Evolutionary conservation across 768 basidiomycete genomes (phyloP).

Genomic region (Agaricus sinodeliciosus): DNA sequence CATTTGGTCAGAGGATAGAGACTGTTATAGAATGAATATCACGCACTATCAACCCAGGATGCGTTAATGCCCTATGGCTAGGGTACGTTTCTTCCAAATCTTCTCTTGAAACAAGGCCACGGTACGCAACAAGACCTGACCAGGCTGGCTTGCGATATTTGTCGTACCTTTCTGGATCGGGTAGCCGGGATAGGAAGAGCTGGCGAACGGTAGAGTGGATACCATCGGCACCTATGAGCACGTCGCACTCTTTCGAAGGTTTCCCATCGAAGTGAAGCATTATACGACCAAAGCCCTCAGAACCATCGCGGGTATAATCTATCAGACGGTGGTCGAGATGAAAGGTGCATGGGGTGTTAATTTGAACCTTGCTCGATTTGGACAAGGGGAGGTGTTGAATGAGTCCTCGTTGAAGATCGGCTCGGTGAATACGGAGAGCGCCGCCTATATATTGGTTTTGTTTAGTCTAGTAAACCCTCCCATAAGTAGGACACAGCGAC

Average conservation of each 20-base stretch:
- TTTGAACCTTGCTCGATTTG: not conserved
- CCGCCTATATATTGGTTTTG: conserved; percentile 15
- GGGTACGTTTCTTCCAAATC: conserved; percentile 17
- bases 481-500: conserved; percentile 8
- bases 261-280: conserved; percentile 31
- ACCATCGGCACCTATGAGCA: conserved; percentile 39
- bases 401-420: conserved; percentile 36
- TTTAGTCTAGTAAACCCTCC: not conserved
- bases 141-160: conserved; percentile 24
- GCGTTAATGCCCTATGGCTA: conserved; percentile 15
- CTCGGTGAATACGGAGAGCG: conserved; percentile 27
- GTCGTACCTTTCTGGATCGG: not conserved
- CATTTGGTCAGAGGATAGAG: not conserved
- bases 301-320: conserved; percentile 20
- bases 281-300: conserved; percentile 18
- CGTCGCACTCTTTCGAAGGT: conserved; percentile 25
- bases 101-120: conserved; percentile 25
- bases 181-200: conserved; percentile 12
- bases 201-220: conserved; percentile 27
- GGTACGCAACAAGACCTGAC: conserved; percentile 32
- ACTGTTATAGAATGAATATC: not conserved
- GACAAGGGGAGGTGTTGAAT: conserved; percentile 26
- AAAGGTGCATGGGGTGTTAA: conserved; percentile 10
- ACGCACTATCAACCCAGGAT: conserved; percentile 17
- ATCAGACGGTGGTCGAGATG: conserved; percentile 35